phyloP scores from a whole-genome alignment of 176 grass and related monocot genomes.

The Elaeis guineensis region DNA sequence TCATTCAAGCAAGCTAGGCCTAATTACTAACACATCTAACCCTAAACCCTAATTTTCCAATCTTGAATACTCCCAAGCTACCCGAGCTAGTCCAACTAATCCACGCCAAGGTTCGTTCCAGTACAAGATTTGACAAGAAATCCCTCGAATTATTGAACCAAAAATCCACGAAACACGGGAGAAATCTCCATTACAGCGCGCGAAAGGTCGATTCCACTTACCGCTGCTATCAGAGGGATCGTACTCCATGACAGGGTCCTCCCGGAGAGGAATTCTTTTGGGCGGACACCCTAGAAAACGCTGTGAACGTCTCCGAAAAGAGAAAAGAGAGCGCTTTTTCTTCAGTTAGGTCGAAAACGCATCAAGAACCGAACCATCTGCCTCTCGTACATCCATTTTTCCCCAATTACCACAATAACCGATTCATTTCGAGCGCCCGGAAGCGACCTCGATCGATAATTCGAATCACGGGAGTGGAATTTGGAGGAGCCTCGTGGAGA shows the following conservation, averaged over 20 bases:
- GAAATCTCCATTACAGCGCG: background rate
- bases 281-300: background rate
- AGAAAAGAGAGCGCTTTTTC: background rate
- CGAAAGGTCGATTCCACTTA: background rate
- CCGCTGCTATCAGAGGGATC: slow-evolving; percentile 4
- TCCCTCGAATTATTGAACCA: background rate
- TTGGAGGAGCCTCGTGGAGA: background rate
- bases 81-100: background rate
- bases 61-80: background rate
- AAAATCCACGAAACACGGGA: background rate
- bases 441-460: background rate
- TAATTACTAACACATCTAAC: background rate
- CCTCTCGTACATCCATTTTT: too few relatives aligned
- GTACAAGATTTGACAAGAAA: too few relatives aligned
- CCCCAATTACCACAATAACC: background rate
- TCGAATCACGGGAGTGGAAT: background rate
- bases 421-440: background rate
- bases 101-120: background rate
- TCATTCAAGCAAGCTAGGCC: too few relatives aligned
- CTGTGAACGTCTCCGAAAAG: background rate
- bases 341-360: too few relatives aligned
- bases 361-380: too few relatives aligned
- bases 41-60: slow-evolving; percentile 1
- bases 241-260: background rate
- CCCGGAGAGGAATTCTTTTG: background rate